These are phyloP conservation scores for Pelargonium citronellum DNA, from an alignment of 441 rosid genomes.

Conservation along the genomic window DNA sequence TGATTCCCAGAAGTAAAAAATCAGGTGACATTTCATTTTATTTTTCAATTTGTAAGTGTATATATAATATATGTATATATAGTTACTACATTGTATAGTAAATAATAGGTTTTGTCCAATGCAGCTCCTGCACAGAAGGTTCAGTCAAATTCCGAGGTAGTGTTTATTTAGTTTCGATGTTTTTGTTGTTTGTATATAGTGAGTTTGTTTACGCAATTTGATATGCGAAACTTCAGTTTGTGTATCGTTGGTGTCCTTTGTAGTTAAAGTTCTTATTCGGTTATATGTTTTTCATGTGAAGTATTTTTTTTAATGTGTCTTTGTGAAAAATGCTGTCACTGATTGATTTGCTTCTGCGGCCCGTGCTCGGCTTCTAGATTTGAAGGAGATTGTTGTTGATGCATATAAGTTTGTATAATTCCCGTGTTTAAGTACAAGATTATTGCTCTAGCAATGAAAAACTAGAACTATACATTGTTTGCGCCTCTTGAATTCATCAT, in stretches of 20 bases:
- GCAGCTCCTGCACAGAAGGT: conserved; percentile 36
- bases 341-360: neutral
- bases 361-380: neutral
- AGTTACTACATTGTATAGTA: neutral
- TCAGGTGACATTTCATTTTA: conserved; percentile 26
- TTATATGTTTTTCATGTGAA: neutral
- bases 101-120: conserved; percentile 17
- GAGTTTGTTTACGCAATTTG: neutral
- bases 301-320: neutral
- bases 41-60: conserved; percentile 3
- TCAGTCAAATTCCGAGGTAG: conserved; percentile 18
- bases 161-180: neutral
- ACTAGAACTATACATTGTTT: neutral
- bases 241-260: neutral
- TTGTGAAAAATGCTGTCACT: neutral
- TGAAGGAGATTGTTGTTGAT: conserved; percentile 1
- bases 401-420: neutral
- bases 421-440: neutral
- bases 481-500: neutral
- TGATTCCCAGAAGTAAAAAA: conserved; percentile 37
- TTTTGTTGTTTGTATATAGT: neutral
- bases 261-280: neutral
- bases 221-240: too few relatives aligned
- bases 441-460: neutral
- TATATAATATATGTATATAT: neutral